Conservation (phyloP, 2,329 filamentous ascomycete species). For the Cryphonectria radicalis region DNA sequence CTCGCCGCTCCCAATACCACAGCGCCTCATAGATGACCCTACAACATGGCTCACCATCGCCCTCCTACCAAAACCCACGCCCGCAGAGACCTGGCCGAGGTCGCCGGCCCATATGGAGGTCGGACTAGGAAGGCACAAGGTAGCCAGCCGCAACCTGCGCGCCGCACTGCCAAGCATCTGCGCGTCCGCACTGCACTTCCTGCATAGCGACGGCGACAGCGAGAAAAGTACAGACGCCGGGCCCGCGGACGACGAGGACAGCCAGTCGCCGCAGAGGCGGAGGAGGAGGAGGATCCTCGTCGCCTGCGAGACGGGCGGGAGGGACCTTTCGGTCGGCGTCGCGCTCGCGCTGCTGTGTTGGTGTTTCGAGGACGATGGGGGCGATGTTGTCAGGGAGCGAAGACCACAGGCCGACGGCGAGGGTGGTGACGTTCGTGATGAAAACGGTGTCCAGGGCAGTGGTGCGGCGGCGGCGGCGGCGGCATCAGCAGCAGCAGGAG, state of each 20-base stretch:
- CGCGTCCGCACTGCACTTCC: slow-evolving; percentile 53
- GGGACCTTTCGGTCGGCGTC: slow-evolving; percentile 78
- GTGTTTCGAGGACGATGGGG: slow-evolving; percentile 66
- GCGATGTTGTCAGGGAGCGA: slow-evolving; percentile 42
- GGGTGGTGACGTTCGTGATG: not conserved
- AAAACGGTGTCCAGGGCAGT: not conserved
- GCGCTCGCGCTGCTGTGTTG: slow-evolving; percentile 78
- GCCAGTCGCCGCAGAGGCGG: not conserved
- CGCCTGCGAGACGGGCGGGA: slow-evolving; percentile 72
- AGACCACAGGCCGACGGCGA: slow-evolving; percentile 28
- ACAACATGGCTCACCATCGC: slow-evolving; percentile 45
- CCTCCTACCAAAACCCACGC: slow-evolving; percentile 49
- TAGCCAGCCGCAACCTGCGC: slow-evolving; percentile 83
- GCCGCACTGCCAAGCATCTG: slow-evolving; percentile 67
- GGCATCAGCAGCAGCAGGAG: not conserved
- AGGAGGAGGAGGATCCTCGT: slow-evolving; percentile 54
- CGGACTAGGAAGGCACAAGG: slow-evolving; percentile 71
- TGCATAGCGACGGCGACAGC: slow-evolving; percentile 35
- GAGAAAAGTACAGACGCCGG: not conserved
- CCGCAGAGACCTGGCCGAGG: slow-evolving; percentile 48
- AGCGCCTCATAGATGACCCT: not conserved
- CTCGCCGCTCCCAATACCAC: slow-evolving; percentile 26
- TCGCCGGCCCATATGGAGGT: slow-evolving; percentile 54
- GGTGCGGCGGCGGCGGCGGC: not conserved
- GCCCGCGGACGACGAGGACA: not conserved